These are phyloP conservation scores for Pestalotiopsis fici DNA, from an alignment of 2,329 filamentous ascomycete species.

Conservation along the genomic window DNA sequence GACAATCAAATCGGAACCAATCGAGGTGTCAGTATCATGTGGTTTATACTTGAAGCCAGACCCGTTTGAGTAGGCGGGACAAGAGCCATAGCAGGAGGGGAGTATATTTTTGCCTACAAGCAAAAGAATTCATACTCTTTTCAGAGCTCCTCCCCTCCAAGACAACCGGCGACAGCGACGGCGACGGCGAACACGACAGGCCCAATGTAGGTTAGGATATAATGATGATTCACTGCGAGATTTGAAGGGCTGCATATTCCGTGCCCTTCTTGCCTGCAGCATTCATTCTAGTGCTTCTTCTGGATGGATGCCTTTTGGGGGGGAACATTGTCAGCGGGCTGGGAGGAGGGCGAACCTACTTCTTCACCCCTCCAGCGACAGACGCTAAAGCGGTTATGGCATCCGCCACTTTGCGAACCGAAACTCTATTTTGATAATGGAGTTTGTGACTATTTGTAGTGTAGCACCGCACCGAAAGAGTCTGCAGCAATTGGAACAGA, in stretches of 20 bases:
- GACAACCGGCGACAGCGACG: no score
- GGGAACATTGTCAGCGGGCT: slow-evolving; percentile 1
- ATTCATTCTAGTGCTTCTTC: background rate
- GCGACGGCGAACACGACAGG: no score
- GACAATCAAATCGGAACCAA: background rate
- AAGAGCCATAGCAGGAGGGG: no score
- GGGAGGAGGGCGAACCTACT: background rate
- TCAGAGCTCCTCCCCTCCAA: no score
- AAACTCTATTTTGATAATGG: slow-evolving; percentile 4
- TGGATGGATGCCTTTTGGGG: background rate
- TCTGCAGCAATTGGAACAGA: background rate
- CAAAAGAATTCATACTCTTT: no score
- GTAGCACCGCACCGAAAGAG: background rate
- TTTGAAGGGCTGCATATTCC: background rate
- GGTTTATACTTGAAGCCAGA: background rate
- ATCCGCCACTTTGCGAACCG: slow-evolving; percentile 6
- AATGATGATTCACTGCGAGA: background rate
- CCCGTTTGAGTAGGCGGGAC: background rate
- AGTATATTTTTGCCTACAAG: no score
- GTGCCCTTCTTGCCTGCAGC: background rate
- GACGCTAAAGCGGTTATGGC: slow-evolving; percentile 6
- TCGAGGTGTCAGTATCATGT: background rate
- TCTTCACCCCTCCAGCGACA: background rate
- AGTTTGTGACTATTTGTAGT: background rate
- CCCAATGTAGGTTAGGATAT: background rate